Base-by-base conservation (phyloP, 352 stramenopile genomes). In the Phytophthora vignae region DNA sequence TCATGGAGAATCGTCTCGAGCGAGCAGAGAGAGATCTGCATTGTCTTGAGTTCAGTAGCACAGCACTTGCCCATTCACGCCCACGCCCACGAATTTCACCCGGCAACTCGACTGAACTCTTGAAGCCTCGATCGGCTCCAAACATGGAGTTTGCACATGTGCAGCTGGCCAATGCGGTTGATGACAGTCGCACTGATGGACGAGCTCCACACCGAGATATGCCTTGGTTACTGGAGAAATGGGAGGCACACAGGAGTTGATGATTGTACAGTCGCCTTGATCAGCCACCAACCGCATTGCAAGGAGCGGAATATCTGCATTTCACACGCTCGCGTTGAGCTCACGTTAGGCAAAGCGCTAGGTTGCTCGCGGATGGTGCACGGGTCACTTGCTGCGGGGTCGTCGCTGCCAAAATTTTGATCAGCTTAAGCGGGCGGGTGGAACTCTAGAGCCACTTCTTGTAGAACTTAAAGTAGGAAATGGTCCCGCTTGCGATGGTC, bases 381-480 rank as follows among this genome's bases (percentile, higher is more conserved):
- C 14, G 40, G 40, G 7, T 48, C 40, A 48, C 40, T 19, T 48
- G 40, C 40, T 6, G 40, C 40, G 19, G 3, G 40, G 40, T 48
- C 17, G 40, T 9, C 22, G 22, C 40, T 48, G 40, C 40, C 5
- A 48, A 48, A 19, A 19, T 48, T 25, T 48, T 48, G 17, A 48
- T 48, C 40, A 48, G 38, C 17, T 46, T 25, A 25, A 19, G 17
- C 38, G 10, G 38, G 14, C 11, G 38, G 11, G 17, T 46, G 38
- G 14, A 53, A 42, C 53, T 48, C 2, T 86, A 92, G 15, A 91
- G 50, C 88, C 89, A 96, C 33, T 84, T 75, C 64, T 94, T 94
- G 81, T 90, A 88, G 25, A 85, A 85, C 52, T 90, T 87, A 66
- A 96, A 92, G 67, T 83, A 93, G 6, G 62, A 52, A 7, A 92